Evolutionary conservation across 805 yeast species (phyloP).

Genomic region (Yarrowia yakushimensis): DNA sequence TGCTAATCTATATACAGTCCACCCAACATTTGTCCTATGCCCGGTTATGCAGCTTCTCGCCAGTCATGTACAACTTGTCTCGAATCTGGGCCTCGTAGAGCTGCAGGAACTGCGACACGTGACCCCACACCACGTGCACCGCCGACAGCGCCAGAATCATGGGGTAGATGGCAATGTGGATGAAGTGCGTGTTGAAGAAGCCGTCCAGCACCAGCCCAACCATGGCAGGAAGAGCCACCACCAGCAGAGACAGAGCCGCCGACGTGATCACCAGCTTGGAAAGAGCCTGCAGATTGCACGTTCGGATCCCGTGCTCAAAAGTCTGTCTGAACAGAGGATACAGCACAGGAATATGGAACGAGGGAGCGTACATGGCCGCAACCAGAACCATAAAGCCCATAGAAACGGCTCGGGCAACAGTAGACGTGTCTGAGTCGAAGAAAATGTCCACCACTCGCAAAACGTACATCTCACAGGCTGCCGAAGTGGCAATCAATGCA

Average conservation of each 20-base stretch:
- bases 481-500: neutral
- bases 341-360: neutral
- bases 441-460: neutral
- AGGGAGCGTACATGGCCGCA: neutral
- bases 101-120: neutral
- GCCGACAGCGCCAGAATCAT: constrained; percentile 19
- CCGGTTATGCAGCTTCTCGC: constrained; percentile 38
- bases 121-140: neutral
- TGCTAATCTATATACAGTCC: constrained; percentile 13
- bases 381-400: neutral
- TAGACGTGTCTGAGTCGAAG: neutral
- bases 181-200: neutral
- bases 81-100: constrained; percentile 31
- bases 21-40: neutral
- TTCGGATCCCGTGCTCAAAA: neutral
- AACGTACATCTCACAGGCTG: constrained; percentile 2
- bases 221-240: constrained; percentile 2
- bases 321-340: neutral
- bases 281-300: neutral
- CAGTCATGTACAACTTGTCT: constrained; percentile 38
- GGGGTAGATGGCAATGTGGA: constrained; percentile 26
- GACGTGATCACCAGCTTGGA: neutral
- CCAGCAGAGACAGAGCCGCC: constrained; percentile 14
- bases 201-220: neutral
- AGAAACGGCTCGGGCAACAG: neutral